These are phyloP conservation scores for Dictyostelium brefeldianum DNA, from an alignment of 78 protist species.

Conservation along the genomic window DNA sequence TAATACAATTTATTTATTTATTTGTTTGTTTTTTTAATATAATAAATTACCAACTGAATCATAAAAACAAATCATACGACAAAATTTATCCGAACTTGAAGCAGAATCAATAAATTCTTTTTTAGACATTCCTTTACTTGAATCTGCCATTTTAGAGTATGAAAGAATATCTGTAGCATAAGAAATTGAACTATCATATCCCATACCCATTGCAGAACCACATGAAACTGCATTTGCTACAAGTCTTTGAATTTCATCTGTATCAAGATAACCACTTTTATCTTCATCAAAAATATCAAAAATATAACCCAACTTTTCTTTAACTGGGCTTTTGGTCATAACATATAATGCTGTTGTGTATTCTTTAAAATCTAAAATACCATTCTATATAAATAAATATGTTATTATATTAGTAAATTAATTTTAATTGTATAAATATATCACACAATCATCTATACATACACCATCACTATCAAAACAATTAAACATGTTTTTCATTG, in stretches of 20 bases:
- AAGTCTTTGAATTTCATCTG: background rate
- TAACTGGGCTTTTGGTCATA: background rate
- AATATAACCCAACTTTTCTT: background rate
- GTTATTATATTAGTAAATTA: background rate
- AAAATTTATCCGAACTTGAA: background rate
- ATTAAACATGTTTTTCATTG: background rate
- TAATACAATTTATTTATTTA: background rate
- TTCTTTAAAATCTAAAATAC: conserved; percentile 16
- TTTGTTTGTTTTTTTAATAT: background rate
- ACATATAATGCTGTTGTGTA: conserved; percentile 3
- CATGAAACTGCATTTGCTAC: background rate
- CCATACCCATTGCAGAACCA: background rate
- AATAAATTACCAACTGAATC: background rate
- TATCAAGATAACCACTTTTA: conserved; percentile 16
- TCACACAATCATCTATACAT: background rate
- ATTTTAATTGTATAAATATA: background rate
- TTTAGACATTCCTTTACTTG: background rate
- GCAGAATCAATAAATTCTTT: background rate
- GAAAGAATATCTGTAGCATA: background rate
- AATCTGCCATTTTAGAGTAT: background rate
- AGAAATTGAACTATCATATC: background rate
- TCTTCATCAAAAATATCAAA: conserved; percentile 13
- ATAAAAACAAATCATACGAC: background rate
- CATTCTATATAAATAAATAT: conserved; percentile 5
- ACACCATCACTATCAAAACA: conserved; percentile 21